Evolutionary conservation across 148 eudicot species (phyloP).

Genomic region (Polygonum maritimum): DNA sequence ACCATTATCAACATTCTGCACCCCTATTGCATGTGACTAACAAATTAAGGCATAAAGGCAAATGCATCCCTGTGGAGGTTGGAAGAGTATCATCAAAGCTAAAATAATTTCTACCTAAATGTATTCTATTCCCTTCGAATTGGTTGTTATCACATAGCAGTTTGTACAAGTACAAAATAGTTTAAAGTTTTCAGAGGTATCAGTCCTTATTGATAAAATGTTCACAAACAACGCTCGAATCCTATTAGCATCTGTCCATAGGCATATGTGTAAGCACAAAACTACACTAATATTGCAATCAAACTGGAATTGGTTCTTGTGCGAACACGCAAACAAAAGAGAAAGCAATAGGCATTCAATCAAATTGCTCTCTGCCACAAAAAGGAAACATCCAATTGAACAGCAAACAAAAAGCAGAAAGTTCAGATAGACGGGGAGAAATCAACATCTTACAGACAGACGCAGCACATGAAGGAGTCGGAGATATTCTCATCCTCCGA

Average conservation of each 20-base stretch:
- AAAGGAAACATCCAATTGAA: neutral
- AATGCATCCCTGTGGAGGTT: neutral
- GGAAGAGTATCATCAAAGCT: neutral
- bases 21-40: neutral
- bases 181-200: neutral
- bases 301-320: neutral
- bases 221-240: neutral
- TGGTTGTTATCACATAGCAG: neutral
- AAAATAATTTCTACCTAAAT: neutral
- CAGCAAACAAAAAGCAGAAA: neutral
- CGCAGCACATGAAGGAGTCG: constrained; percentile 50
- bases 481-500: constrained; percentile 27
- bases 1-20: neutral
- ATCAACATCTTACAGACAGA: constrained; percentile 43
- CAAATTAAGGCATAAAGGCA: neutral
- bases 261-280: neutral
- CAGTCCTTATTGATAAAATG: neutral
- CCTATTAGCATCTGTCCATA: neutral
- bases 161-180: neutral
- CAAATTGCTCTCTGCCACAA: neutral
- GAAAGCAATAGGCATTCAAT: neutral
- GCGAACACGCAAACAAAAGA: neutral
- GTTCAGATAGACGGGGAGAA: neutral
- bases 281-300: neutral
- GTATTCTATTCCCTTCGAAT: neutral